Percentiles rank a stretch among this genome's conserved stretches.
phyloP scores from a whole-genome alignment of 305 asterid genomes.

The Ilex paraguariensis region DNA sequence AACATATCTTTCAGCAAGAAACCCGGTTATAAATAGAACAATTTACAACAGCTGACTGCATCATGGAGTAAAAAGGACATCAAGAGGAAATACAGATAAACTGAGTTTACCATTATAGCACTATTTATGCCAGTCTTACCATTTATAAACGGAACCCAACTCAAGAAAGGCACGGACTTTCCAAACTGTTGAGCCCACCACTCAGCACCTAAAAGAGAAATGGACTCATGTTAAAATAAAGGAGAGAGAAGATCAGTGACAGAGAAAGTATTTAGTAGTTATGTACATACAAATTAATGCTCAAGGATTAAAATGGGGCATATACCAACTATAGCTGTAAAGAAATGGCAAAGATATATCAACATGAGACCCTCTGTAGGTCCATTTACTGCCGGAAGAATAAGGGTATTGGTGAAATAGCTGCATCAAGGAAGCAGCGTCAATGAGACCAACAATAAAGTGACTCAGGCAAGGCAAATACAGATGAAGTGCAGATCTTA shows the following conservation, averaged over 20 bases:
- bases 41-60: neutral
- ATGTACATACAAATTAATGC: conserved; percentile 14
- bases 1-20: too few relatives aligned
- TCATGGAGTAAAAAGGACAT: too few relatives aligned
- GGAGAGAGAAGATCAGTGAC: neutral
- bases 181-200: conserved; percentile 90
- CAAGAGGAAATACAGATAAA: neutral
- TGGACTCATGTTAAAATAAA: conserved; percentile 6
- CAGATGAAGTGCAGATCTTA: neutral
- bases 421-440: conserved; percentile 38
- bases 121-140: conserved; percentile 36
- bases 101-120: neutral
- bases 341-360: conserved; percentile 73
- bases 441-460: neutral
- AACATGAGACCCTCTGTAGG: conserved; percentile 96
- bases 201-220: conserved; percentile 64
- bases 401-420: conserved; percentile 85
- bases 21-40: too few relatives aligned
- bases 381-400: conserved; percentile 89
- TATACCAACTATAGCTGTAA: conserved; percentile 92
- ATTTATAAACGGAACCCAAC: conserved; percentile 68
- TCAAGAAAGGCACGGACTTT: conserved; percentile 59
- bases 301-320: conserved; percentile 13
- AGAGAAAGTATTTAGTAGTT: conserved; percentile 5
- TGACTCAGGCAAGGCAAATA: neutral